phyloP scores from a whole-genome alignment of 805 yeast genomes.

The Yarrowia sp. region DNA sequence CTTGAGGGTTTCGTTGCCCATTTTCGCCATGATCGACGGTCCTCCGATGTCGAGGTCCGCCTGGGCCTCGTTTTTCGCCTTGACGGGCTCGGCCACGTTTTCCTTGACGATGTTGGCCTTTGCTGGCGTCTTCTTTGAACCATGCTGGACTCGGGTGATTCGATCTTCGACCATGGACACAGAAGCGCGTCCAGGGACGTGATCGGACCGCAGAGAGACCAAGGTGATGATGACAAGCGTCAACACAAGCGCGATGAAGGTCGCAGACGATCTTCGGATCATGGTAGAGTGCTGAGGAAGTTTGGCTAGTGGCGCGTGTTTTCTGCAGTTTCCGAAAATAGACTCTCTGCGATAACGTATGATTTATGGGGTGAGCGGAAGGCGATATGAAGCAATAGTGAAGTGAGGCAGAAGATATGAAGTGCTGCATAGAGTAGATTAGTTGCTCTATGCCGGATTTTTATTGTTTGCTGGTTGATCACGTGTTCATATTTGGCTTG shows the following conservation, averaged over 20 bases:
- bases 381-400: background rate
- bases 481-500: no score
- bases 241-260: constrained; percentile 3
- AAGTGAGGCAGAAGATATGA: no score
- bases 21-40: constrained; percentile 81
- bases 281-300: background rate
- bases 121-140: constrained; percentile 4
- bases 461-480: background rate
- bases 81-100: background rate
- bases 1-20: constrained; percentile 76
- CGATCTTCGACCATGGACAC: constrained; percentile 24
- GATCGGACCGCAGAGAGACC: constrained; percentile 7
- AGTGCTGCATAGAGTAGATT: background rate
- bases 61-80: background rate
- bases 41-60: constrained; percentile 32
- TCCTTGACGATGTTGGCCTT: background rate
- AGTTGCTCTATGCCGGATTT: background rate
- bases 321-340: constrained; percentile 12
- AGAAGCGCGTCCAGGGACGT: constrained; percentile 11
- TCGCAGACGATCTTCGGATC: constrained; percentile 19
- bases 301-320: background rate
- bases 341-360: constrained; percentile 13
- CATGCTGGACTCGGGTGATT: constrained; percentile 30
- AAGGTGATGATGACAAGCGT: constrained; percentile 21
- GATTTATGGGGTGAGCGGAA: background rate